Evolutionary conservation across 2,329 filamentous ascomycete genomes (phyloP).

Genomic region (Ustulina deusta): DNA sequence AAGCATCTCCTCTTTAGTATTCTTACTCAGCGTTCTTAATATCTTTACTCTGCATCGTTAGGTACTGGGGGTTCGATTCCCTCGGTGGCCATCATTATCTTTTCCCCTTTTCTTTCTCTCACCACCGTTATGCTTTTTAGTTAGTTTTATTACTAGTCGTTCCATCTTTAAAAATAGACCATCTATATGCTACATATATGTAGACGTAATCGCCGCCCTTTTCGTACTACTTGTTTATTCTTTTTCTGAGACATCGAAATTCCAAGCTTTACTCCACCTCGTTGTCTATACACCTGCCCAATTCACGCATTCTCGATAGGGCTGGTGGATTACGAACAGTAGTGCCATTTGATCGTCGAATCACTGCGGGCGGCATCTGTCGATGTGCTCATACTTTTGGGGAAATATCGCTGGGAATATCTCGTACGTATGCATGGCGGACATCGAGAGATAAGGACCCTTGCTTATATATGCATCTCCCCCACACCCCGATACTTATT

Average conservation of each 20-base stretch:
- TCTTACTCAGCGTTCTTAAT: too few species aligned
- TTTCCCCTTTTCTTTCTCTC: neutral
- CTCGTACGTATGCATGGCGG: conserved; percentile 15
- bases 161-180: too few species aligned
- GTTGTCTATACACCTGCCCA: conserved; percentile 28
- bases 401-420: neutral
- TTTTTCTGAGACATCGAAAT: neutral
- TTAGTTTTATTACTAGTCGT: too few species aligned
- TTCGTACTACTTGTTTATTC: neutral
- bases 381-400: neutral
- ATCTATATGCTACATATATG: neutral
- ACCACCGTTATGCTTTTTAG: neutral
- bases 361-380: neutral
- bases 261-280: neutral
- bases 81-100: neutral
- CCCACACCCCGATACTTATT: conserved; percentile 20
- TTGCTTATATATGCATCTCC: conserved; percentile 29
- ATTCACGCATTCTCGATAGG: conserved; percentile 13
- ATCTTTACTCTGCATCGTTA: conserved; percentile 2
- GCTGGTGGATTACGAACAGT: conserved; percentile 1
- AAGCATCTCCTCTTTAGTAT: neutral
- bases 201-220: neutral
- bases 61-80: neutral
- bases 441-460: conserved; percentile 36
- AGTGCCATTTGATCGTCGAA: neutral